Conservation (phyloP, 768 basidiomycete genomes). For the Lactifluus rugatus region DNA sequence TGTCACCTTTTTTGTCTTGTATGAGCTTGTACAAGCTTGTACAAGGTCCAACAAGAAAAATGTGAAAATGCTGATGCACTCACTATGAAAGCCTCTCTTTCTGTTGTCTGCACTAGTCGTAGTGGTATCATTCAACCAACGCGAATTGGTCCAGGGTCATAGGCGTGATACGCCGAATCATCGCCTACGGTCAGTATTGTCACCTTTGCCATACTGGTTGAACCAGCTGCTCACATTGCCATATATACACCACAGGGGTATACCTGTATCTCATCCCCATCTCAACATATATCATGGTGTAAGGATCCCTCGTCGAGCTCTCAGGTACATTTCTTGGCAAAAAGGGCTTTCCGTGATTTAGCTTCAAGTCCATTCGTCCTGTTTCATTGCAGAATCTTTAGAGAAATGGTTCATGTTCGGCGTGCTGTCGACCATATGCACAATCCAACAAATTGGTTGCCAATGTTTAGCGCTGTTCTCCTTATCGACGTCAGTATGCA, state of each 20-base stretch:
- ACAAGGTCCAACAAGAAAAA: too few relatives aligned
- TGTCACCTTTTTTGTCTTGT: too few relatives aligned
- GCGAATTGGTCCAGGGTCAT: background rate
- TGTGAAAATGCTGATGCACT: too few relatives aligned
- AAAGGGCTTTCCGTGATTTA: too few relatives aligned
- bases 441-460: background rate
- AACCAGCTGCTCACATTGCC: background rate
- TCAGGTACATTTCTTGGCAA: background rate
- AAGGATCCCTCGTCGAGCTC: background rate
- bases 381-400: too few relatives aligned
- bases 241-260: background rate
- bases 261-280: slow-evolving; percentile 6
- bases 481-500: slow-evolving; percentile 3
- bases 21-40: too few relatives aligned
- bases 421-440: background rate
- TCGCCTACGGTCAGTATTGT: background rate
- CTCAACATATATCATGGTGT: background rate
- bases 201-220: too few relatives aligned
- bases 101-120: background rate
- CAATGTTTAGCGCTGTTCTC: background rate
- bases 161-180: background rate
- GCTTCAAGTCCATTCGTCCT: too few relatives aligned
- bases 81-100: background rate
- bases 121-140: background rate
- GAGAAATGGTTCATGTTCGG: slow-evolving; percentile 2